Conservation (phyloP, 768 basidiomycete species). For the Podaxis rugospora region DNA sequence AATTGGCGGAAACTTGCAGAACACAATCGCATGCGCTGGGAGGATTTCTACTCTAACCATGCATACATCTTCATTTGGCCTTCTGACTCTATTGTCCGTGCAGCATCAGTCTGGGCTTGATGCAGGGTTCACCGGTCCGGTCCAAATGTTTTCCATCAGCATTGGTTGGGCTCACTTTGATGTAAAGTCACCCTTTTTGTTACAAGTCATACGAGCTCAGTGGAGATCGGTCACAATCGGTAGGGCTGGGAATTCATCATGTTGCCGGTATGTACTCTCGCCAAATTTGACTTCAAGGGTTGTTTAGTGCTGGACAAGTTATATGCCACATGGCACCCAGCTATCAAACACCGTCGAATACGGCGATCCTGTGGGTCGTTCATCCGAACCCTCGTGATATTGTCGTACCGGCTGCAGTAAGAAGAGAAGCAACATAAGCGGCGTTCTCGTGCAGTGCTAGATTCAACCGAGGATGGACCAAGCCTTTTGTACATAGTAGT, state of each 20-base stretch:
- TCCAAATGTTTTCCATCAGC: background rate
- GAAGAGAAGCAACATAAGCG: background rate
- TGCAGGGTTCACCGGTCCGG: background rate
- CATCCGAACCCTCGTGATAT: background rate
- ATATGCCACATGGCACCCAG: background rate
- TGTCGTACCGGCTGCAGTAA: background rate
- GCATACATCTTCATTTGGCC: background rate
- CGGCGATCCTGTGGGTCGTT: background rate
- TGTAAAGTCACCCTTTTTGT: no score
- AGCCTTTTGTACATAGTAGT: background rate
- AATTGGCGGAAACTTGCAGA: no score
- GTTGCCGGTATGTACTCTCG: background rate
- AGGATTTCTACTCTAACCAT: background rate
- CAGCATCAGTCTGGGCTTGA: no score
- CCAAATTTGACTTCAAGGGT: no score
- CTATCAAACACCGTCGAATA: background rate
- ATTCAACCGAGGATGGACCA: background rate
- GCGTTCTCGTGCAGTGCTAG: background rate
- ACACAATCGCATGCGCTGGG: background rate
- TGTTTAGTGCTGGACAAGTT: background rate
- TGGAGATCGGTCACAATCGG: background rate
- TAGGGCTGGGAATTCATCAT: background rate
- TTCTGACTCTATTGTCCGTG: no score
- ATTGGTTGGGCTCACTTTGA: background rate
- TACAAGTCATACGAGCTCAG: no score